Percentiles rank a stretch among this genome's conserved stretches.
These are phyloP conservation scores for Arthrocladium fulminans DNA, from an alignment of 2,329 filamentous ascomycete species.

Conservation along the genomic window DNA sequence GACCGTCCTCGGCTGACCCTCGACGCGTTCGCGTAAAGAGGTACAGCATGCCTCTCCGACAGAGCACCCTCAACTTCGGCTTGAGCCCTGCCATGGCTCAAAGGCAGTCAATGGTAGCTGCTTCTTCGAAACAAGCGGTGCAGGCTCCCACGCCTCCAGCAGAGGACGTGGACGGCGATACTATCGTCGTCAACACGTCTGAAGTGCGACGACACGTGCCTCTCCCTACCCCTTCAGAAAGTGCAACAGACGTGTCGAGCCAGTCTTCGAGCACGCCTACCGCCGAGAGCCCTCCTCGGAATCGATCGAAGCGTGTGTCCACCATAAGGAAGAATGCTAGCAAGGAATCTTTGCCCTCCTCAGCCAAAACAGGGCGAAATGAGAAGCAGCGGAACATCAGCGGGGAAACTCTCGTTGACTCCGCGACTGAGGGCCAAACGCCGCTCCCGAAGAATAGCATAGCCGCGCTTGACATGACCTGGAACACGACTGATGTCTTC, in stretches of 20 bases:
- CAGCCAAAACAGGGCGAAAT: conserved; percentile 22
- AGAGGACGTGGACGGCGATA: conserved; percentile 3
- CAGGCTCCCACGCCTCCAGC: conserved; percentile 19
- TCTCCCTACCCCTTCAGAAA: conserved; percentile 25
- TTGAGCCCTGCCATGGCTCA: background rate
- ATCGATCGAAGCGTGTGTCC: conserved; percentile 19
- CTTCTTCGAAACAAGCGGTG: conserved; percentile 6
- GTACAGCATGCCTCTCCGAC: conserved; percentile 21
- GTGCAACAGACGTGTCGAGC: conserved; percentile 24
- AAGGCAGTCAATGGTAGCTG: background rate
- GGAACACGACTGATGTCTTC: conserved; percentile 22
- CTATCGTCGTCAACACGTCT: conserved; percentile 3
- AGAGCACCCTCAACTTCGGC: conserved; percentile 19
- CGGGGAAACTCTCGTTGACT: conserved; percentile 31
- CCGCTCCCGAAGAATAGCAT: conserved; percentile 34
- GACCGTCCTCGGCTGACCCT: background rate
- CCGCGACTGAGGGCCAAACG: conserved; percentile 29
- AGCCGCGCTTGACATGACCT: conserved; percentile 31
- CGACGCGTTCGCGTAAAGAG: conserved; percentile 7
- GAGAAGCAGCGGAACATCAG: conserved; percentile 24
- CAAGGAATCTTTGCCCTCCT: background rate
- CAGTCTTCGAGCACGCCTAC: conserved; percentile 13
- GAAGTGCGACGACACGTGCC: conserved; percentile 7
- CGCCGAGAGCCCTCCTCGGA: conserved; percentile 14
- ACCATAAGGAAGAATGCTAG: background rate